A percentile compares a stretch with the other conserved stretches of the same genome.
Conservation (phyloP, 139 green algal genomes). For the Spirogloea muscicola region DNA sequence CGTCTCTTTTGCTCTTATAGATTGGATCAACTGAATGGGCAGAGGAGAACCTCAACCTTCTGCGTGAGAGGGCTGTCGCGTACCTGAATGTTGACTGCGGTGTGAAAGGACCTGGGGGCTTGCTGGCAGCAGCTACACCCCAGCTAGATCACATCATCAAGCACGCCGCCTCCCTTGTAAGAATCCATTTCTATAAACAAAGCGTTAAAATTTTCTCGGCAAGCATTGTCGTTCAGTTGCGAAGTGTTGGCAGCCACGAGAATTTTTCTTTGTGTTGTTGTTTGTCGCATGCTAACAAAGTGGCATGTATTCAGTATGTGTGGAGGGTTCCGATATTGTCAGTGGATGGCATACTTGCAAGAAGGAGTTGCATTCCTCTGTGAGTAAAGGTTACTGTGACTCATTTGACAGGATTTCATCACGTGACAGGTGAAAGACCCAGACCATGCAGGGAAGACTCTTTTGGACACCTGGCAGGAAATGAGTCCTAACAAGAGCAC, state of each 20-base stretch:
- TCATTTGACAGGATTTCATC: no score
- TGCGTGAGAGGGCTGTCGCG: conserved; percentile 11
- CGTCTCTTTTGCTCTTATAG: conserved; percentile 13
- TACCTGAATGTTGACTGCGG: conserved; percentile 43
- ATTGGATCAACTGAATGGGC: conserved; percentile 49
- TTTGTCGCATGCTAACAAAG: no score
- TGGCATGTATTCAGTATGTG: no score
- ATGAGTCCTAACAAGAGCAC: neutral
- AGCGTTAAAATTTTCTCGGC: no score
- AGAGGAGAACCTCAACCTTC: conserved; percentile 27
- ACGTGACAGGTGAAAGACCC: neutral
- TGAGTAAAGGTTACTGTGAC: no score
- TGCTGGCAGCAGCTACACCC: conserved; percentile 28
- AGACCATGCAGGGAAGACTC: neutral
- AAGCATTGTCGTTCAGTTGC: no score
- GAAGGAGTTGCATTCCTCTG: no score
- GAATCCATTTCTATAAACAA: no score
- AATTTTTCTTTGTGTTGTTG: no score
- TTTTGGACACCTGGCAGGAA: conserved; percentile 8
- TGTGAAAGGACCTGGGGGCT: conserved; percentile 11
- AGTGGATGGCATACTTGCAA: no score
- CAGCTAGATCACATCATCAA: conserved; percentile 27
- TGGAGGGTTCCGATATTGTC: no score
- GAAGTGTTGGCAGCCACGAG: no score
- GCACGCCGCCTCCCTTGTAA: conserved; percentile 7